Percentiles rank a stretch among this genome's conserved stretches.
phyloP scores from a whole-genome alignment of 768 basidiomycete genomes.

The Boletus tylopilopsis region DNA sequence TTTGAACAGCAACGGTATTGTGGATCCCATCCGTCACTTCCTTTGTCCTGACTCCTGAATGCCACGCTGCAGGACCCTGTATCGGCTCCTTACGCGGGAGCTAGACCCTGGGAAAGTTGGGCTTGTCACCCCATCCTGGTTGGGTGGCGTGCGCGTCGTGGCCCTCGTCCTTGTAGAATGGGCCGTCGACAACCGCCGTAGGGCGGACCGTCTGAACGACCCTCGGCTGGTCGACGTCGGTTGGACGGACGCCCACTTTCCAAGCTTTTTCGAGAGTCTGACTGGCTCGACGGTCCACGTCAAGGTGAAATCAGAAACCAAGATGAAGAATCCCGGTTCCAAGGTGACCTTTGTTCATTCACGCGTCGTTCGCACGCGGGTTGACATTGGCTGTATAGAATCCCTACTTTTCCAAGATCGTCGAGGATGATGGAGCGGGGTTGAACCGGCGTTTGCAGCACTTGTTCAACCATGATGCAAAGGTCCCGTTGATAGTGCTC shows the following conservation, averaged over 20 bases:
- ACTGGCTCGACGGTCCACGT: constrained; percentile 19
- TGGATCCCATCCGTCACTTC: neutral
- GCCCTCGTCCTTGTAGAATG: constrained; percentile 38
- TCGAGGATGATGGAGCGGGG: constrained; percentile 6
- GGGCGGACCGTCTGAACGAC: constrained; percentile 25
- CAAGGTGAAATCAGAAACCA: constrained; percentile 2
- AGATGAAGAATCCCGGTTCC: constrained; percentile 9
- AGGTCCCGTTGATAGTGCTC: constrained; percentile 42
- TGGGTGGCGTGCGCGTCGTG: constrained; percentile 27
- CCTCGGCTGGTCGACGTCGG: constrained; percentile 39
- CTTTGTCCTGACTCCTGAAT: neutral
- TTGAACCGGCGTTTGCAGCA: constrained; percentile 16
- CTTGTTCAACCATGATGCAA: constrained; percentile 19
- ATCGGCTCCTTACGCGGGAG: constrained; percentile 25
- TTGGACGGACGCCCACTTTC: constrained; percentile 37
- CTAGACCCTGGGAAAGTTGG: constrained; percentile 30
- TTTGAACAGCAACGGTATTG: constrained; percentile 47
- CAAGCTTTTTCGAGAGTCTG: constrained; percentile 21
- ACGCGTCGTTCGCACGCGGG: neutral
- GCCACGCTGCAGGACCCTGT: constrained; percentile 28
- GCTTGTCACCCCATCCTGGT: constrained; percentile 32
- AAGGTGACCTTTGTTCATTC: constrained; percentile 13
- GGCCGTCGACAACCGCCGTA: constrained; percentile 31
- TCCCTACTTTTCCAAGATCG: constrained; percentile 17
- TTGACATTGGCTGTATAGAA: constrained; percentile 5